Percentiles rank a stretch among this genome's conserved stretches.
phyloP scores from a whole-genome alignment of 2,329 filamentous ascomycete genomes.

The Stachybotrys elegans region DNA sequence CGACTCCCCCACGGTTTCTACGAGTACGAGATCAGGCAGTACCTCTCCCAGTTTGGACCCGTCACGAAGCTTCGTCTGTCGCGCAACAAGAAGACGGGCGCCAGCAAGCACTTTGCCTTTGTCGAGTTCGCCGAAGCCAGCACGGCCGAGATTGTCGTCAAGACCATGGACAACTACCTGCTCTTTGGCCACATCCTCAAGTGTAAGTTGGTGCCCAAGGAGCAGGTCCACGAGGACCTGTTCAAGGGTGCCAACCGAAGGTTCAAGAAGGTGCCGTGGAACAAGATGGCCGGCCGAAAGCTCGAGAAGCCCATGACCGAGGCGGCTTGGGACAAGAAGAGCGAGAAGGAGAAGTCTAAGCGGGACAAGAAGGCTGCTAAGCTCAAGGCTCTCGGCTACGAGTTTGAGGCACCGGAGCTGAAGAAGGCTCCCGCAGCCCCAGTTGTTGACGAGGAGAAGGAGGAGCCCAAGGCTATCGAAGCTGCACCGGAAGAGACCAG shows the following conservation, averaged over 20 bases:
- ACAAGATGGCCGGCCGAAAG: constrained; percentile 73
- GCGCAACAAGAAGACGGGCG: constrained; percentile 86
- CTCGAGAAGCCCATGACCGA: constrained; percentile 70
- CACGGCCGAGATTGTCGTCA: constrained; percentile 81
- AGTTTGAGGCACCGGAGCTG: constrained; percentile 69
- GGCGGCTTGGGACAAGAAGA: constrained; percentile 72
- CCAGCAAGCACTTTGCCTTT: constrained; percentile 91
- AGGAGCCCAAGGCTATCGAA: constrained; percentile 30
- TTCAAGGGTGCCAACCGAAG: constrained; percentile 89
- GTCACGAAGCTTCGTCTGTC: constrained; percentile 77
- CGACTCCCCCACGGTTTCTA: constrained; percentile 93
- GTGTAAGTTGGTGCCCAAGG: constrained; percentile 71
- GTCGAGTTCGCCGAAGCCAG: constrained; percentile 79
- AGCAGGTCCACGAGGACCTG: constrained; percentile 72
- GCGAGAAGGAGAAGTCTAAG: constrained; percentile 67
- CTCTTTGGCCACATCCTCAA: constrained; percentile 92
- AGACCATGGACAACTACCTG: constrained; percentile 97
- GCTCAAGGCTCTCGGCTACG: constrained; percentile 77
- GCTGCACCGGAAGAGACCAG: constrained; percentile 27
- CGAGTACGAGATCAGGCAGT: constrained; percentile 89
- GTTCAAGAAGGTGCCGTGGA: constrained; percentile 85
- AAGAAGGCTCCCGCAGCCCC: constrained; percentile 49
- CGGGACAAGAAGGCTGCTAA: constrained; percentile 65
- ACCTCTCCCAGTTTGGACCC: constrained; percentile 88
- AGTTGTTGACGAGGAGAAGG: constrained; percentile 28